A percentile compares a stretch with the other conserved stretches of the same genome.
Conservation (phyloP, 108 stramenopile species). For the Cyclostephanos tholiformis region DNA sequence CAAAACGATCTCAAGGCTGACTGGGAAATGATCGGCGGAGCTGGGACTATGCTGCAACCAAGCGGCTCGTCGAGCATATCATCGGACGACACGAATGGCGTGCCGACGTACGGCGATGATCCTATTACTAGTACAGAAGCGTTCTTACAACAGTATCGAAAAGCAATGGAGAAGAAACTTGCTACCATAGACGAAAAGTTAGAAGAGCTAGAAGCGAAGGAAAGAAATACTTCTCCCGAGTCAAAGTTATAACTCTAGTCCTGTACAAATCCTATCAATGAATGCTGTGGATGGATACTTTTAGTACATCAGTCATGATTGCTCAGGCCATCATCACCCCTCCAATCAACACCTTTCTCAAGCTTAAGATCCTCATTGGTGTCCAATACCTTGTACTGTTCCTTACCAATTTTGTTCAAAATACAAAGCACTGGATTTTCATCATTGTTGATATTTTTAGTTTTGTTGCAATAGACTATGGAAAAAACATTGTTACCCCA, state of each 20-base stretch:
- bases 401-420: too few species aligned
- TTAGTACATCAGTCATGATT: too few species aligned
- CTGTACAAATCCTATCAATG: too few species aligned
- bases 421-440: too few species aligned
- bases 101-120: constrained; percentile 49
- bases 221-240: neutral
- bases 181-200: constrained; percentile 51
- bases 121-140: constrained; percentile 42
- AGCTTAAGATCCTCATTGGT: too few species aligned
- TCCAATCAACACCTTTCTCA: too few species aligned
- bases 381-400: too few species aligned
- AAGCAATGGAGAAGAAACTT: constrained; percentile 44
- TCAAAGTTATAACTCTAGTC: neutral
- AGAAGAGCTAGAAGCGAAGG: constrained; percentile 20
- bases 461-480: too few species aligned
- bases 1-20: neutral
- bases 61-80: neutral
- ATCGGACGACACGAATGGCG: constrained; percentile 33
- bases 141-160: constrained; percentile 42
- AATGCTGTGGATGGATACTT: too few species aligned
- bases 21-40: constrained; percentile 1
- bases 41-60: constrained; percentile 34
- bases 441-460: too few species aligned
- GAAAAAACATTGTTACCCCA: too few species aligned
- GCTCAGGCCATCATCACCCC: too few species aligned